Evolutionary conservation across 768 basidiomycete species (phyloP).

Genomic region (Leccinum longicurvipes): DNA sequence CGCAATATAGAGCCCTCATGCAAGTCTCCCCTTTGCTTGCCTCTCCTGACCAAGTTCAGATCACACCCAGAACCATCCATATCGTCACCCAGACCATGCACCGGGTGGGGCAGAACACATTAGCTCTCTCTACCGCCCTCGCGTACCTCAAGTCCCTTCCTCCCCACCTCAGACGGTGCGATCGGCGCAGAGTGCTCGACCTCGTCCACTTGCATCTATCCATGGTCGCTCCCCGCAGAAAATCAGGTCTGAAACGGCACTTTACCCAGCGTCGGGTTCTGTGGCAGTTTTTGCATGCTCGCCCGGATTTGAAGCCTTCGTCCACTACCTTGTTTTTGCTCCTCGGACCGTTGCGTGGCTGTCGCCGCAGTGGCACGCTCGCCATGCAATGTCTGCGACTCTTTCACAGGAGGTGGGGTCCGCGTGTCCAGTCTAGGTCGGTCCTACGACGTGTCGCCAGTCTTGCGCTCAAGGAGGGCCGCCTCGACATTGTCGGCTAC

Average conservation of each 20-base stretch:
- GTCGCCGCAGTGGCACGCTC: conserved; percentile 51
- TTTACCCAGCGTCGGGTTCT: conserved; percentile 44
- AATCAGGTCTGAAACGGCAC: conserved; percentile 42
- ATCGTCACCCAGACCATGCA: conserved; percentile 48
- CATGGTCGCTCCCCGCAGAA: conserved; percentile 32
- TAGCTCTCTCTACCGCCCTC: conserved; percentile 45
- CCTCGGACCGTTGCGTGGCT: conserved; percentile 47
- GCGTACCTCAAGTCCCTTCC: conserved; percentile 53
- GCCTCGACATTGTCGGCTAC: conserved; percentile 43
- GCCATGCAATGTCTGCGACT: conserved; percentile 43
- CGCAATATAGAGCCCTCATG: conserved; percentile 41
- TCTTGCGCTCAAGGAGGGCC: conserved; percentile 64
- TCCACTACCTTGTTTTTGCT: conserved; percentile 58
- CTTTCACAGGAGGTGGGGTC: conserved; percentile 58
- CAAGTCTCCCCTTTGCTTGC: conserved; percentile 38
- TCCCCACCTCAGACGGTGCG: conserved; percentile 32
- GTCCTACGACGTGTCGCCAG: conserved; percentile 58
- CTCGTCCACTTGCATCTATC: conserved; percentile 49
- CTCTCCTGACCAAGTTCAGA: conserved; percentile 30
- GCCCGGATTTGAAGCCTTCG: conserved; percentile 52
- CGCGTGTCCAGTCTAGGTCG: conserved; percentile 48
- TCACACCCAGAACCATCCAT: conserved; percentile 43
- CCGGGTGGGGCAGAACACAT: conserved; percentile 33
- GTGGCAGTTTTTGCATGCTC: conserved; percentile 41
- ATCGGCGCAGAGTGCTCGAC: conserved; percentile 40